These are phyloP conservation scores for Nelumbo lutea DNA, from an alignment of 164 flowering plant species.

Conservation along the genomic window DNA sequence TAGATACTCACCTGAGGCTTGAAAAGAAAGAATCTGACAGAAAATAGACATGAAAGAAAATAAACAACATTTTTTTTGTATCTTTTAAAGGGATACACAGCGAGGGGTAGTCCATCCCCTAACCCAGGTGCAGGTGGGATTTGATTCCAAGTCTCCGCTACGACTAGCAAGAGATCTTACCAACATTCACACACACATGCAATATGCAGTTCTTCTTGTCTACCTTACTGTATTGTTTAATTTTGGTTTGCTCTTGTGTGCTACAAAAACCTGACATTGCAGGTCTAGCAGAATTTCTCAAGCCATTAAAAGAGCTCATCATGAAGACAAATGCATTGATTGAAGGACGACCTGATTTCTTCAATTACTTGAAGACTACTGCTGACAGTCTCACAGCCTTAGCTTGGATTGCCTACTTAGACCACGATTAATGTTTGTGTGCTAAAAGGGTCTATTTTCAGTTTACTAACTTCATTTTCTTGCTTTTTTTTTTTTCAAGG, in stretches of 20 bases:
- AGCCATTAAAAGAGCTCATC: constrained; percentile 82
- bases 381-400: constrained; percentile 88
- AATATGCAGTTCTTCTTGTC: too few relatives aligned
- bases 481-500: constrained; percentile 38
- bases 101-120: too few relatives aligned
- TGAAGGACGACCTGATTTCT: constrained; percentile 85
- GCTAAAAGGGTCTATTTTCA: constrained; percentile 4
- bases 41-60: too few relatives aligned
- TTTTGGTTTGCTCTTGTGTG: constrained; percentile 5
- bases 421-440: constrained; percentile 50
- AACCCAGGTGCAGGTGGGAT: too few relatives aligned
- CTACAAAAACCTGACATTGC: constrained; percentile 81
- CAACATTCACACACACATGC: too few relatives aligned
- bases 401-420: constrained; percentile 94
- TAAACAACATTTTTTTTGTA: too few relatives aligned
- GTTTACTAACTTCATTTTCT: background rate
- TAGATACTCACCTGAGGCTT: too few relatives aligned
- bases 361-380: constrained; percentile 78
- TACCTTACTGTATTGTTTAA: too few relatives aligned
- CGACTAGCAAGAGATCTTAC: too few relatives aligned
- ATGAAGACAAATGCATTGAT: constrained; percentile 69
- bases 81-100: too few relatives aligned
- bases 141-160: too few relatives aligned
- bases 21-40: too few relatives aligned
- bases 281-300: constrained; percentile 71